Evolutionary conservation across 345 rosid species (phyloP), one percentile per base, ranked within the genome.

Genomic region (Viola odorata): DNA sequence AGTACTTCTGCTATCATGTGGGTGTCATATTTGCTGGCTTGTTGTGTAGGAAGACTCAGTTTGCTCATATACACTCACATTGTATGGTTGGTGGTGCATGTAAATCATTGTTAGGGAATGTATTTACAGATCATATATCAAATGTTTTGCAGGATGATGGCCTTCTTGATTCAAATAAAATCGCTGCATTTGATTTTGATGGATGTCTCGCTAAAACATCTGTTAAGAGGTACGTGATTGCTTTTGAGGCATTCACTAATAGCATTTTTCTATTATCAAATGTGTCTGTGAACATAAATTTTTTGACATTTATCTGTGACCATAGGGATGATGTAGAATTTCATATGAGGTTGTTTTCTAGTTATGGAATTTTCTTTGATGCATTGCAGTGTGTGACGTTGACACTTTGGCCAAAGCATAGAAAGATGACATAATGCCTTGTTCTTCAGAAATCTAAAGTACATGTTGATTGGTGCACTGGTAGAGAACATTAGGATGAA

Each of bases 121-220:
- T 4, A 3, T 15, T 6, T 23, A 23, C 32, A 40, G 6, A 40
- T 5, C 17, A n/a, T 50, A 50, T 5, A 16, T 50, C 5, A 15
- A 15, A 23, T 9, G 13, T 50, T 50, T 50, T 70, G 59, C 62
- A 91, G 98, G 98, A 83, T 69, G 97, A 83, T 53, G 95, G 78
- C 75, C 91, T 85, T 44, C 78, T 58, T 44, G 95, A 81, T 68
- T 92, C 98, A 47, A 78, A 73, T 58, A 92, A 84, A 75, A 82
- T 92, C 52, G 98, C 98, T 56, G 96, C 97, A 45, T 92, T 92
- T 82, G 98, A 92, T 76, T 92, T 92, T 69, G 98, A 92, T 79
- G 96, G 96, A 64, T 85, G 97, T 78, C 97, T 92, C 37, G 98
- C 78, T 41, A 85, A 87, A 54, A 89, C 98, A 38, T 80, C 86